phyloP scores from a whole-genome alignment of 2,329 filamentous ascomycete species.

The Fusarium xyrophilum region DNA sequence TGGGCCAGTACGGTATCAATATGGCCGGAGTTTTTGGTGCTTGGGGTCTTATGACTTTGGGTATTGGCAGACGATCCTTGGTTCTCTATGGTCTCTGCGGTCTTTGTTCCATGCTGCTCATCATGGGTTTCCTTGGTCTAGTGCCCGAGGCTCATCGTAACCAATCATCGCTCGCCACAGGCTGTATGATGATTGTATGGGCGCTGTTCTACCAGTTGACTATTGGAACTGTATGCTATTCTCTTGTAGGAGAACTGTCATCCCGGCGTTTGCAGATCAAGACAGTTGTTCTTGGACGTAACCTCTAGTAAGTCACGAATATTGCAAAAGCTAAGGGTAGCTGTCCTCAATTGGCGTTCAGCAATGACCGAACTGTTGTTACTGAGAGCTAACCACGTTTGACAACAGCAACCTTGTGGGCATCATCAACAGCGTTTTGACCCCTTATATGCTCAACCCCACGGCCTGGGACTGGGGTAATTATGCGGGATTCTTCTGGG shows the following conservation, averaged over 20 bases:
- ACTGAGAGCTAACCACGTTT: constrained; percentile 21
- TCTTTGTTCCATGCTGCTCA: constrained; percentile 77
- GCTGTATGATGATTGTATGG: constrained; percentile 85
- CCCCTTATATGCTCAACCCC: constrained; percentile 93
- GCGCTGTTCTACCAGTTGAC: constrained; percentile 84
- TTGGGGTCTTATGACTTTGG: constrained; percentile 79
- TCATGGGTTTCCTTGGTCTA: constrained; percentile 84
- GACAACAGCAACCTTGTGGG: constrained; percentile 72
- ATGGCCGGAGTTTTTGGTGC: constrained; percentile 83
- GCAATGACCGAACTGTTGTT: background rate
- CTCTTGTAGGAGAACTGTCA: constrained; percentile 83
- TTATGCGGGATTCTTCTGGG: constrained; percentile 87
- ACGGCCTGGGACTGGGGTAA: constrained; percentile 87
- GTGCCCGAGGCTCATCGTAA: constrained; percentile 66
- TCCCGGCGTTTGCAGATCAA: constrained; percentile 87
- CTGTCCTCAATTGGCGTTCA: background rate
- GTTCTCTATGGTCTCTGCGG: constrained; percentile 78
- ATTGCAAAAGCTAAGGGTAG: background rate
- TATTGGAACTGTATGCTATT: constrained; percentile 90
- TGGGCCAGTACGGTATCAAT: constrained; percentile 73
- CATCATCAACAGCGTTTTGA: constrained; percentile 82
- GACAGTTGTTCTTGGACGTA: constrained; percentile 85
- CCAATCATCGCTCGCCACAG: constrained; percentile 75
- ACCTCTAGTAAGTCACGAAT: constrained; percentile 66
- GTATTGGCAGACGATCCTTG: constrained; percentile 76